Conservation (phyloP, 768 basidiomycete genomes). For the Russula virescens region DNA sequence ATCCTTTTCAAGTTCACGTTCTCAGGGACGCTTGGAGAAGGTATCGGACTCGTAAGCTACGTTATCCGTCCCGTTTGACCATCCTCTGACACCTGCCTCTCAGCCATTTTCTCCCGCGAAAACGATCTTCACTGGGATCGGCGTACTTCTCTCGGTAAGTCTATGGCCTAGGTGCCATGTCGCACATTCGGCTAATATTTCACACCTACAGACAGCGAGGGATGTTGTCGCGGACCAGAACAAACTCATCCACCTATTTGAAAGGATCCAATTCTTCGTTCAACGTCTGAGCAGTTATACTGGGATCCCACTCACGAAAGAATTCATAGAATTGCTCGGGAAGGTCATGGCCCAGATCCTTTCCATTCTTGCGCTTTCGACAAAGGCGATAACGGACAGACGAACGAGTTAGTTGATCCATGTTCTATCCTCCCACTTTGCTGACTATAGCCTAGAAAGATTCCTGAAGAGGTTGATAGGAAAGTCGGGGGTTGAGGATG, state of each 20-base stretch:
- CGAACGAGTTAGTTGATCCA: too few relatives aligned
- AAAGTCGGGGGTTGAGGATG: too few relatives aligned
- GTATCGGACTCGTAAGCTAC: too few relatives aligned
- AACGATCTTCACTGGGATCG: background rate
- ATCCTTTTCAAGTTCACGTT: too few relatives aligned
- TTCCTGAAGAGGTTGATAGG: too few relatives aligned
- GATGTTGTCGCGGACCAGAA: background rate
- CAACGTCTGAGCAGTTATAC: background rate
- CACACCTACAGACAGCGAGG: too few relatives aligned
- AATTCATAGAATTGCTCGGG: background rate
- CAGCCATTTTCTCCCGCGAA: background rate
- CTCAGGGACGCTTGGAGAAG: background rate
- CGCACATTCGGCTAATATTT: background rate
- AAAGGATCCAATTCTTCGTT: background rate
- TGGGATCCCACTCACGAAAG: background rate
- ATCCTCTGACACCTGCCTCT: background rate
- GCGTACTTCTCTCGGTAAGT: background rate
- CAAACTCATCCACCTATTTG: background rate
- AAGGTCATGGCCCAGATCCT: background rate
- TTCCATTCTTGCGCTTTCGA: background rate
- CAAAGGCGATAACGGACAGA: background rate
- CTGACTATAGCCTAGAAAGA: too few relatives aligned
- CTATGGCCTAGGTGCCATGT: background rate
- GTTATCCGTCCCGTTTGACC: too few relatives aligned
- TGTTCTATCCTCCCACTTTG: too few relatives aligned